Conservation (phyloP, 2,329 filamentous ascomycete genomes). For the Claviceps africana region DNA sequence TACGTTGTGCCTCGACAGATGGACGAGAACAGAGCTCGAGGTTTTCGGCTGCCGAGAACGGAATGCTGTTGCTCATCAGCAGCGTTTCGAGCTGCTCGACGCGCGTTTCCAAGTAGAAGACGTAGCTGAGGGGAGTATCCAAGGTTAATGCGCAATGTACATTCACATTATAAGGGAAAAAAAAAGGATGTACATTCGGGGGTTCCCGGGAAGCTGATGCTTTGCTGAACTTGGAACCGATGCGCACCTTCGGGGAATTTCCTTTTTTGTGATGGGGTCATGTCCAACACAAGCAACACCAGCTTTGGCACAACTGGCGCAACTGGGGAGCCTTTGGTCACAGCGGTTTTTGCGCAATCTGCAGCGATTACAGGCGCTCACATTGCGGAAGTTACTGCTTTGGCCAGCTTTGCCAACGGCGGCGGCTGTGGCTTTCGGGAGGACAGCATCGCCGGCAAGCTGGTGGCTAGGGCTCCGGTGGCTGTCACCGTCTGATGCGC, state of each 20-base stretch:
- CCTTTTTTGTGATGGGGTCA: conserved; percentile 89
- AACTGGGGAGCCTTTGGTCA: conserved; percentile 83
- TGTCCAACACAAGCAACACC: conserved; percentile 84
- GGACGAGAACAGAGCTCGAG: conserved; percentile 51
- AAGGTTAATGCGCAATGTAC: neutral
- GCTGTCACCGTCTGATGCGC: conserved; percentile 25
- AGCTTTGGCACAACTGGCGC: conserved; percentile 87
- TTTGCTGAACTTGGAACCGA: neutral
- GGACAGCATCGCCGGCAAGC: conserved; percentile 9
- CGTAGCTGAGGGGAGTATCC: conserved; percentile 50
- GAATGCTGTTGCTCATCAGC: conserved; percentile 52
- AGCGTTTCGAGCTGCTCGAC: conserved; percentile 71
- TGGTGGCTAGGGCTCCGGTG: conserved; percentile 18
- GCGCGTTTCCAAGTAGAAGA: conserved; percentile 84
- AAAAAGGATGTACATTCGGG: neutral
- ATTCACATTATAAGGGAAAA: neutral
- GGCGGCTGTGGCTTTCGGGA: neutral
- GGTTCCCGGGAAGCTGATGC: neutral
- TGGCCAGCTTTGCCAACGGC: conserved; percentile 36
- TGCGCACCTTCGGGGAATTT: conserved; percentile 81
- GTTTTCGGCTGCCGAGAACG: conserved; percentile 56
- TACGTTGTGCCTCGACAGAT: conserved; percentile 21
- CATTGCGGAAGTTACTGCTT: conserved; percentile 64
- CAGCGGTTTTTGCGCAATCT: conserved; percentile 86
- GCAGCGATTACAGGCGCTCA: conserved; percentile 90